A percentile compares a stretch with the other conserved stretches of the same genome.
Conservation (phyloP, 1,284 basidiomycete species). For the Ustilago trichophora region DNA sequence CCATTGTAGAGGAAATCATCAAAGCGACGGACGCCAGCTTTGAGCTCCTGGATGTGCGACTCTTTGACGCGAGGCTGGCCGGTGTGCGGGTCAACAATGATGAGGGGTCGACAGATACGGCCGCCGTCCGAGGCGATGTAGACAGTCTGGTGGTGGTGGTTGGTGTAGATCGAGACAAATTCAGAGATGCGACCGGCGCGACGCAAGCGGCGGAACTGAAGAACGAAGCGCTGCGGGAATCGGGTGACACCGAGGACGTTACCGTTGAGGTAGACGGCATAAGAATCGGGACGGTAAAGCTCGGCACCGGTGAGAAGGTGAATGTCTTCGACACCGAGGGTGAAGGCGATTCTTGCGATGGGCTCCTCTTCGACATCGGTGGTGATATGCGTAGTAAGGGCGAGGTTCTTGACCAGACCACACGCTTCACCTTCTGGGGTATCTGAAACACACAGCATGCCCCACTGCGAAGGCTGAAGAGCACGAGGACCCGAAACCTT, state of each 20-base stretch:
- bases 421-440: constrained; percentile 99
- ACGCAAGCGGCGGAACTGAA: constrained; percentile 88
- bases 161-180: constrained; percentile 96
- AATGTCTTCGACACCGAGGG: constrained; percentile 98
- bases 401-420: constrained; percentile 97
- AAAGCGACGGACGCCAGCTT: constrained; percentile 81
- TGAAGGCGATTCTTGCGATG: constrained; percentile 86
- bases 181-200: constrained; percentile 91
- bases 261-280: constrained; percentile 97
- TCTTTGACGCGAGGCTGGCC: constrained; percentile 79
- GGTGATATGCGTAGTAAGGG: constrained; percentile 99
- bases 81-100: constrained; percentile 83
- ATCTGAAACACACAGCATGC: constrained; percentile 96
- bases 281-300: constrained; percentile 88
- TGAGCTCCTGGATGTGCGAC: constrained; percentile 83
- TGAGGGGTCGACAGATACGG: constrained; percentile 95
- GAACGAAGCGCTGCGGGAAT: constrained; percentile 84
- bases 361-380: constrained; percentile 98
- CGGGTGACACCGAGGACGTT: constrained; percentile 92
- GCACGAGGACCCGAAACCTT: constrained; percentile 98
- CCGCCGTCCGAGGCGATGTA: constrained; percentile 98
- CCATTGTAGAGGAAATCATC: constrained; percentile 93
- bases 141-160: constrained; percentile 92
- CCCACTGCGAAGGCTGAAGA: constrained; percentile 98
- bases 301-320: constrained; percentile 90